Conservation (phyloP, 345 rosid genomes). For the Gossypium mustelinum region DNA sequence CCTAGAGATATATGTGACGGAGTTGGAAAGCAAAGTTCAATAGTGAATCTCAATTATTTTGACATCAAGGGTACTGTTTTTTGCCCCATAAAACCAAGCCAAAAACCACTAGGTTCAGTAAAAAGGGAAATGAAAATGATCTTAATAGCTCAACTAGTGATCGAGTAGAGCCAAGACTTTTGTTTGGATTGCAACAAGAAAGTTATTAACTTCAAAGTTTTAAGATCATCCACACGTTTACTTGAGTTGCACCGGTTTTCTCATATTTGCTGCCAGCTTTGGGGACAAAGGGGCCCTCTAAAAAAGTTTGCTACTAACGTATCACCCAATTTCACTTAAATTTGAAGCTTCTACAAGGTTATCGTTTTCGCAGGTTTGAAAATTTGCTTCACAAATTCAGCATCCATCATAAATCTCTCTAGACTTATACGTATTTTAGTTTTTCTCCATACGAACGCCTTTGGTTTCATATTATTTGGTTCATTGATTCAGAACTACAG, state of each 20-base stretch:
- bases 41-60: not conserved
- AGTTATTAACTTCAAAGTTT: not conserved
- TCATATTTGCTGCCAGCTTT: conserved; percentile 13
- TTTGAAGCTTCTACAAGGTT: conserved; percentile 14
- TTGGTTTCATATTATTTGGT: not conserved
- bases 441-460: not conserved
- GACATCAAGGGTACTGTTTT: not conserved
- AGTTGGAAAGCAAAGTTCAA: not conserved
- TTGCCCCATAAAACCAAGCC: not conserved
- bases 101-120: not conserved
- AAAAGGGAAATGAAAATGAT: not conserved
- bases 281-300: conserved; percentile 21
- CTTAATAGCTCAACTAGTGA: not conserved
- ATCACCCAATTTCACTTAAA: conserved; percentile 22
- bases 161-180: too few species aligned
- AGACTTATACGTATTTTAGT: not conserved
- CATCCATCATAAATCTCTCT: not conserved
- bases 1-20: not conserved
- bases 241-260: not conserved
- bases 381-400: not conserved
- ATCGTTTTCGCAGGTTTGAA: conserved; percentile 13
- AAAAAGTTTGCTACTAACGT: conserved; percentile 24
- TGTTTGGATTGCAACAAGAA: not conserved
- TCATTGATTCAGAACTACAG: too few species aligned
- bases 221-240: too few species aligned